These are phyloP conservation scores for Powellomyces hirtus DNA, from an alignment of 192 early-diverging fungal genomes.

Conservation along the genomic window DNA sequence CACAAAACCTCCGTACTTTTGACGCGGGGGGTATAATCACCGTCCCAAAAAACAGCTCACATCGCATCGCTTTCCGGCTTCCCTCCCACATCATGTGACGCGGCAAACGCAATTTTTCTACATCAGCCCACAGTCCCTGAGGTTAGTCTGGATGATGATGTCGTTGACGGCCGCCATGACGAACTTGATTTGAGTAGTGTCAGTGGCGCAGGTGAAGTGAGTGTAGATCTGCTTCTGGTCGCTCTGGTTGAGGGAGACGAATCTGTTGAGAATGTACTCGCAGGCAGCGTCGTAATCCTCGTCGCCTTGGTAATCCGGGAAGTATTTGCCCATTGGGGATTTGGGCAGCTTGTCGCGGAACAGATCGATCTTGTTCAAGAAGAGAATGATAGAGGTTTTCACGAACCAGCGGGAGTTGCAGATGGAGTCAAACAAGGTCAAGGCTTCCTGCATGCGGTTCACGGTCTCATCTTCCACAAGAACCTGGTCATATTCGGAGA, in stretches of 20 bases:
- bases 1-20: background rate
- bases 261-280: slow-evolving; percentile 48
- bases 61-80: background rate
- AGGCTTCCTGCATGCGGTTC: slow-evolving; percentile 95
- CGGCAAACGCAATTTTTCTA: too few relatives aligned
- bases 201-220: slow-evolving; percentile 64
- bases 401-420: slow-evolving; percentile 98
- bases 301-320: slow-evolving; percentile 74
- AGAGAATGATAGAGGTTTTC: slow-evolving; percentile 95
- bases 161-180: slow-evolving; percentile 61
- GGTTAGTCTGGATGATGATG: slow-evolving; percentile 51
- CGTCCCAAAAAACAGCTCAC: too few relatives aligned
- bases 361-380: slow-evolving; percentile 98
- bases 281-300: slow-evolving; percentile 47
- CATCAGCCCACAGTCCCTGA: slow-evolving; percentile 30
- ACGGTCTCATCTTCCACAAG: slow-evolving; percentile 95
- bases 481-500: slow-evolving; percentile 94
- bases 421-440: slow-evolving; percentile 96
- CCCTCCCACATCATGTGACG: background rate
- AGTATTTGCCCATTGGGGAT: slow-evolving; percentile 84
- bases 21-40: too few relatives aligned
- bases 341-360: slow-evolving; percentile 86
- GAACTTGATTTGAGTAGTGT: slow-evolving; percentile 58
- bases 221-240: slow-evolving; percentile 57
- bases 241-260: slow-evolving; percentile 47